These are phyloP conservation scores for Quercus dentata DNA, from an alignment of 306 rosid species.

Conservation along the genomic window DNA sequence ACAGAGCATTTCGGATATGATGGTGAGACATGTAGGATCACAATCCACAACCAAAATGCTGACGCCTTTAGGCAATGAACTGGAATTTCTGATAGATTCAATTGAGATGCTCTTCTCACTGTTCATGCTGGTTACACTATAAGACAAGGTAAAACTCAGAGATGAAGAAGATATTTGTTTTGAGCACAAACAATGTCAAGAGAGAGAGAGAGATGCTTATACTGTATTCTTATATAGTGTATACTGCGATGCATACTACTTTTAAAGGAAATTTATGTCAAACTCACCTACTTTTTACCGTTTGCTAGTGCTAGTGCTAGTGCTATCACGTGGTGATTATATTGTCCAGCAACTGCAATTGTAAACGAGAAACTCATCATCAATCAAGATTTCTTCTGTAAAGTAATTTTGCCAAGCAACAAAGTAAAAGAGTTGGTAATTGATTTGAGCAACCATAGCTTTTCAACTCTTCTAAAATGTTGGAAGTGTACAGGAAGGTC, in stretches of 20 bases:
- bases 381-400: too few relatives aligned
- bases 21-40: slow-evolving; percentile 18
- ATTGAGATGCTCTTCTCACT: background rate
- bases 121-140: slow-evolving; percentile 3
- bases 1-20: slow-evolving; percentile 31
- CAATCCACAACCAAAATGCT: slow-evolving; percentile 47
- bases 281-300: too few relatives aligned
- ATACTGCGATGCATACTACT: background rate
- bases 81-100: background rate
- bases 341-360: too few relatives aligned
- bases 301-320: too few relatives aligned
- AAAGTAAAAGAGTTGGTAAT: too few relatives aligned
- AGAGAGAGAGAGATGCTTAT: background rate
- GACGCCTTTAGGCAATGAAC: slow-evolving; percentile 1
- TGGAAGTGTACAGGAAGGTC: background rate
- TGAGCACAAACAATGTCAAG: background rate
- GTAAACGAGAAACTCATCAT: background rate
- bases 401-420: too few relatives aligned
- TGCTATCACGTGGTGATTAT: too few relatives aligned
- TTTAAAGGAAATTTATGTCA: too few relatives aligned
- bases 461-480: too few relatives aligned
- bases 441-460: too few relatives aligned
- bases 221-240: background rate
- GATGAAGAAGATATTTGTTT: background rate
- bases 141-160: background rate